Evolutionary conservation across 2,329 filamentous ascomycete genomes (phyloP), one percentile per base, ranked within the genome.

Genomic region (Fusarium sp.): DNA sequence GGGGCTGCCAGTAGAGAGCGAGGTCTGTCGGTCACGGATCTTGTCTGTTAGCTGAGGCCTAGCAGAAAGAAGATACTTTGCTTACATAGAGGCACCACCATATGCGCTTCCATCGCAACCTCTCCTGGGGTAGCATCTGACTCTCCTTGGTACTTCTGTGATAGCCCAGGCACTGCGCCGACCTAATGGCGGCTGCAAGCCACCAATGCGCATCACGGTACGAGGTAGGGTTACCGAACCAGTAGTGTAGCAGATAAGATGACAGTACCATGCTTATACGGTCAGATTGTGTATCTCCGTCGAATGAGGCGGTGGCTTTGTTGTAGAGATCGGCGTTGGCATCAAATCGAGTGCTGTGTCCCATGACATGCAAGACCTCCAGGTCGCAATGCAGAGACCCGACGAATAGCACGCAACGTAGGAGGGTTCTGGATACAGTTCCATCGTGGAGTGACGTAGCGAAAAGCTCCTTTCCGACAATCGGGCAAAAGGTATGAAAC

Each of bases 161-260:
- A 29, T 50, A 50, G 16, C 45, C 45, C 45, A 50, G 18, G 8
- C 45, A 50, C 16, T 50, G 45, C 3, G 45, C 45, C 16, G 45
- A 50, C 45, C 45, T 50, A 16, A 50, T 50, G 9, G 45, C 45
- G 1, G 45, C 45, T n/a, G 45, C 45, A 29, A 50, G 45, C 45
- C 45, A 50, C 45, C 45, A 50, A 50, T 50, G 45, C 24, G 45
- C 9, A 27, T 50, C 45, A 29, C 45, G 45, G 16, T 50, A 50
- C 4, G 45, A 50, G 0, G 57, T 66, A 0, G 70, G 60, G 2
- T 68, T 72, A 3, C 70, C 70, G 1, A 72, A 72, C 70, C 69
- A 72, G 6, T 69, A 72, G 3, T 72, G 70, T 1, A 72, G 16
- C 1, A 72, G 10, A 4, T 72, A 72, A 0, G 70, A 69, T 0